phyloP scores from a whole-genome alignment of 371 early-diverging fungal species.

The Dinochytrium kinnereticum region DNA sequence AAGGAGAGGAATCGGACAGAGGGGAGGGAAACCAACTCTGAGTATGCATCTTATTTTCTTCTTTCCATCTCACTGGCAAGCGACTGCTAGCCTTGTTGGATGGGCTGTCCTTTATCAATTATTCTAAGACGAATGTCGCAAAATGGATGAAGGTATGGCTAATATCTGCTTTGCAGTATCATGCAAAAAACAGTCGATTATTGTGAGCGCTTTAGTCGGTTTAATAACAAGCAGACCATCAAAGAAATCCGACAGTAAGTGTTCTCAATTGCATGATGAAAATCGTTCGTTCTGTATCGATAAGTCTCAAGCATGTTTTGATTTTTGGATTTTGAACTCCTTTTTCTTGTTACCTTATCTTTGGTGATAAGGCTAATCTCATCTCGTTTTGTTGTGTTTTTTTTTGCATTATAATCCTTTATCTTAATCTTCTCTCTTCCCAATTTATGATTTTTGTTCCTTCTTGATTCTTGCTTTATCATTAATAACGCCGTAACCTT shows the following conservation, averaged over 20 bases:
- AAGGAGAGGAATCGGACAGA: conserved; percentile 57
- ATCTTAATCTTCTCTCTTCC: no score
- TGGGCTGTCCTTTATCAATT: no score
- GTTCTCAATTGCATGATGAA: background rate
- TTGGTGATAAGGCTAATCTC: no score
- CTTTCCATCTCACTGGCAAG: background rate
- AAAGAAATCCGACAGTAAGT: conserved; percentile 82
- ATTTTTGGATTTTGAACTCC: background rate
- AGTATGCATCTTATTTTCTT: conserved; percentile 24
- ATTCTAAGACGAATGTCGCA: no score
- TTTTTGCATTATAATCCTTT: no score
- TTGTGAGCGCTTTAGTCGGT: conserved; percentile 79
- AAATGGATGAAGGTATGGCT: background rate
- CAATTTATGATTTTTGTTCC: background rate
- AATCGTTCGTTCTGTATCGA: conserved; percentile 11
- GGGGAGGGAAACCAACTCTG: conserved; percentile 43
- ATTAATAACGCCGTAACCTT: background rate
- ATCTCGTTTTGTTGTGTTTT: no score
- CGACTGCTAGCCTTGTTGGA: background rate
- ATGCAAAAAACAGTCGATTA: conserved; percentile 81
- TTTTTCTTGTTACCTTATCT: no score
- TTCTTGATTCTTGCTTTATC: background rate
- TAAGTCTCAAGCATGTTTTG: background rate
- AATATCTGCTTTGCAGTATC: conserved; percentile 52
- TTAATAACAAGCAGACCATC: conserved; percentile 83